Evolutionary conservation across 1,139 yeast species (phyloP).

Genomic region (Pichia sp.): DNA sequence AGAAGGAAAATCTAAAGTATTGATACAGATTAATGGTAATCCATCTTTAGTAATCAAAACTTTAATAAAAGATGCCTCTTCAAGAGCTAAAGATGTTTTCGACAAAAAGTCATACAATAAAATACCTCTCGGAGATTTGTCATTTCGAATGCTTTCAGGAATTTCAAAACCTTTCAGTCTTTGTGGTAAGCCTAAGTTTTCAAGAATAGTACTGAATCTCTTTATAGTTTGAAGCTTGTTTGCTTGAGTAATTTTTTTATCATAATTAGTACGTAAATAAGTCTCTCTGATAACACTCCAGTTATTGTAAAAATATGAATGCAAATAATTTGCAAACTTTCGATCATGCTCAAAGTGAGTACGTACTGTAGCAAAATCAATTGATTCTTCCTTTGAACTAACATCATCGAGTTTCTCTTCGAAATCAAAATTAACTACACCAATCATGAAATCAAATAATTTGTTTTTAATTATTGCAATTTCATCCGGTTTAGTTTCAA

Average conservation of each 20-base stretch:
- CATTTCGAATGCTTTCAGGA: slow-evolving; percentile 42
- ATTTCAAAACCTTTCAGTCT: slow-evolving; percentile 45
- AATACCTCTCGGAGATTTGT: slow-evolving; percentile 39
- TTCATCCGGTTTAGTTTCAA: slow-evolving; percentile 37
- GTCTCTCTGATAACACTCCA: slow-evolving; percentile 45
- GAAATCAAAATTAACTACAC: slow-evolving; percentile 17
- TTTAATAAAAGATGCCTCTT: slow-evolving; percentile 42
- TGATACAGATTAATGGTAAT: slow-evolving; percentile 56
- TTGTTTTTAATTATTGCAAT: slow-evolving; percentile 38
- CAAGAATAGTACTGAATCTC: slow-evolving; percentile 29
- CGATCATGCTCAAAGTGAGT: slow-evolving; percentile 1
- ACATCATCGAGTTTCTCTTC: slow-evolving; percentile 4
- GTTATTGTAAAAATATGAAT: slow-evolving; percentile 57
- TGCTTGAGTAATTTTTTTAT: slow-evolving; percentile 22
- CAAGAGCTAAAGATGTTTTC: slow-evolving; percentile 52
- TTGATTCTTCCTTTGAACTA: slow-evolving; percentile 1
- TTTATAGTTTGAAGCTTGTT: slow-evolving; percentile 20
- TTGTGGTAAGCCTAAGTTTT: slow-evolving; percentile 37
- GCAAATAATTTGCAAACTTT: slow-evolving; percentile 40
- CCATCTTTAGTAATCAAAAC: slow-evolving; percentile 70
- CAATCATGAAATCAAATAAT: slow-evolving; percentile 42
- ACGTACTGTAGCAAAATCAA: not conserved
- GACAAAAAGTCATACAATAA: slow-evolving; percentile 69
- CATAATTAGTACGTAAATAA: slow-evolving; percentile 15
- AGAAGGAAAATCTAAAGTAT: slow-evolving; percentile 35